phyloP scores from a whole-genome alignment of 2,329 filamentous ascomycete species.

The Fusarium citri region DNA sequence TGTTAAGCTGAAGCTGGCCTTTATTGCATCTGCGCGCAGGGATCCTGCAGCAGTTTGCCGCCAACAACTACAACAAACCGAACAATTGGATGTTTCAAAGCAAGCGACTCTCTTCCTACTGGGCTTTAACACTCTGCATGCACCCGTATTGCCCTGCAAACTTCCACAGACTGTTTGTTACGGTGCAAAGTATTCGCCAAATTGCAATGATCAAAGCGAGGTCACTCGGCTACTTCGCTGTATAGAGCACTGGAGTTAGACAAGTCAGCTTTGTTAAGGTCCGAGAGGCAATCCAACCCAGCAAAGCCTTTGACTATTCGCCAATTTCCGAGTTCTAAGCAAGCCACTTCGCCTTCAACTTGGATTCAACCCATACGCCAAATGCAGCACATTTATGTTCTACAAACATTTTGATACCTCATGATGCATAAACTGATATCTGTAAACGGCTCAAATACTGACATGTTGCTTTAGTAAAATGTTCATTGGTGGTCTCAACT shows the following conservation, averaged over 20 bases:
- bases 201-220: constrained; percentile 8
- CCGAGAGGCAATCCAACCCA: not conserved
- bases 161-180: constrained; percentile 16
- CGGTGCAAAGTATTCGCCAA: constrained; percentile 4
- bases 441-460: constrained; percentile 23
- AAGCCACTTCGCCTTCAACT: constrained; percentile 38
- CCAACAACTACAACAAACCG: constrained; percentile 20
- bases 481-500: constrained; percentile 99
- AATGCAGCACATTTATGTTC: constrained; percentile 12
- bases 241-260: constrained; percentile 2
- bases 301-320: constrained; percentile 3
- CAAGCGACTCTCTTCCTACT: not conserved
- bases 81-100: constrained; percentile 10
- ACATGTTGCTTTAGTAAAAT: constrained; percentile 79
- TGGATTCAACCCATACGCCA: constrained; percentile 28
- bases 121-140: constrained; percentile 18
- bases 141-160: constrained; percentile 20
- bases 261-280: constrained; percentile 9
- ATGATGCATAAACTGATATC: constrained; percentile 13
- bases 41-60: constrained; percentile 21
- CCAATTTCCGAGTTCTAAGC: constrained; percentile 29
- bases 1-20: constrained; percentile 17
- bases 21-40: constrained; percentile 23
- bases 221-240: not conserved
- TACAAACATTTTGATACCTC: constrained; percentile 13